A percentile compares a stretch with the other conserved stretches of the same genome.
Evolutionary conservation across 805 yeast genomes (phyloP).

Genomic region (Candida nemodendra): DNA sequence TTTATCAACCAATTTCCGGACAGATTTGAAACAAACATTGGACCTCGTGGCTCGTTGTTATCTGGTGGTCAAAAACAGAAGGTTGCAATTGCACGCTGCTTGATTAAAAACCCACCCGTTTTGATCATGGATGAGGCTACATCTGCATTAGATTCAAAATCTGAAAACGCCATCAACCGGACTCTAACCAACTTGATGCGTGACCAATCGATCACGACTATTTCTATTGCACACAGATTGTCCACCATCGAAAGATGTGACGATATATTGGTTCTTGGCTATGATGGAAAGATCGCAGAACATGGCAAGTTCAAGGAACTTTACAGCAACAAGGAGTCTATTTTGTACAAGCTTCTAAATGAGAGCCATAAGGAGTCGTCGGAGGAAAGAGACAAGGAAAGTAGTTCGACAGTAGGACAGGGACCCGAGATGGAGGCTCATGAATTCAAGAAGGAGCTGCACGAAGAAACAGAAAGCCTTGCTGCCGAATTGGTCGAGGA

Average conservation of each 20-base stretch:
- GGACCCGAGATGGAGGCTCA: background rate
- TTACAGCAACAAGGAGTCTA: constrained; percentile 39
- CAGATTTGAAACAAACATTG: constrained; percentile 78
- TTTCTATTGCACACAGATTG: constrained; percentile 89
- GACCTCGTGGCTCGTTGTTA: constrained; percentile 66
- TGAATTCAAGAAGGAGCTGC: constrained; percentile 2
- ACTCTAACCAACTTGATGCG: constrained; percentile 59
- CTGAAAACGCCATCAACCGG: constrained; percentile 80
- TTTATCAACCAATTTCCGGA: constrained; percentile 77
- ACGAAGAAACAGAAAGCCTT: constrained; percentile 8
- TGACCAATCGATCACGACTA: constrained; percentile 65
- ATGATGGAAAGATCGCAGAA: constrained; percentile 74
- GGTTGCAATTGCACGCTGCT: constrained; percentile 72
- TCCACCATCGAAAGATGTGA: constrained; percentile 85
- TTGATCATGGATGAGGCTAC: constrained; percentile 81
- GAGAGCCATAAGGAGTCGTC: constrained; percentile 23
- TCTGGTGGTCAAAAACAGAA: constrained; percentile 81
- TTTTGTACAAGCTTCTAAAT: constrained; percentile 33
- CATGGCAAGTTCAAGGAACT: constrained; percentile 66
- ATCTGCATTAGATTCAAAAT: constrained; percentile 85
- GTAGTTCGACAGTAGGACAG: constrained; percentile 8
- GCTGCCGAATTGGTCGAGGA: constrained; percentile 17
- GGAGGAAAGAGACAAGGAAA: constrained; percentile 11
- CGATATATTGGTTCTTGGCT: constrained; percentile 76
- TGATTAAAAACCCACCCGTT: constrained; percentile 63